Evolutionary conservation across 805 yeast species (phyloP), one percentile per base, ranked within the genome.

Genomic region (Metschnikowia orientalis): DNA sequence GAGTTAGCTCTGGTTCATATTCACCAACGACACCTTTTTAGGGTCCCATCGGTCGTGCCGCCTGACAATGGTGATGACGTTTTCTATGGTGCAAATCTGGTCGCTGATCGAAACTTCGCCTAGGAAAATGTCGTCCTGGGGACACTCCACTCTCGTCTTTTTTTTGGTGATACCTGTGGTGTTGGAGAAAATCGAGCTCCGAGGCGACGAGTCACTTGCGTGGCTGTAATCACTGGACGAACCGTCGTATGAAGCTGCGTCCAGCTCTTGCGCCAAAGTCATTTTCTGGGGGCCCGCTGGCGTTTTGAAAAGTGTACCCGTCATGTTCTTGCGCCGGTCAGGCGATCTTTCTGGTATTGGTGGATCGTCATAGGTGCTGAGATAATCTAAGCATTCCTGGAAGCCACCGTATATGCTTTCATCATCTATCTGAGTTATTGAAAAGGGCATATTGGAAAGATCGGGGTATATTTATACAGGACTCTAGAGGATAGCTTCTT

Each of bases 71-170:
- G 53, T 44, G n/a, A 56, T 47, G 10, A 54, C 50, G 12, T 44
- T 47, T 26, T 55, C 56, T n/a, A 56, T 48, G 17, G 41, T 28
- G 33, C 44, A 53, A 10, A 56, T 40, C 30, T 44, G 37, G n/a
- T 44, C 53, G 6, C 36, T 35, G 5, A 28, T 47, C 14, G 41
- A 35, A 12, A 47, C 23, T 8, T 50, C 48, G 13, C 49, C 52
- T 17, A 53, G 33, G 17, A 47, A 47, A 6, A 35, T 35, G 4
- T 53, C 56, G 27, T 15, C 13, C n/a, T 18, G 9, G 12, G n/a
- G 17, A 4, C 12, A n/a, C 4, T 16, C 26, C 16, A 22, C 28
- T n/a, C 18, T 17, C 9, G 6, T 22, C 14, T 26, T 27, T 6
- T 29, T 23, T 6, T 9, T 10, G 12, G n/a, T 30, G 8, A 10